Percentiles rank a stretch among this genome's conserved stretches.
These are phyloP conservation scores for Magnusiomyces paraingens DNA, from an alignment of 1,139 yeast genomes.

Conservation along the genomic window DNA sequence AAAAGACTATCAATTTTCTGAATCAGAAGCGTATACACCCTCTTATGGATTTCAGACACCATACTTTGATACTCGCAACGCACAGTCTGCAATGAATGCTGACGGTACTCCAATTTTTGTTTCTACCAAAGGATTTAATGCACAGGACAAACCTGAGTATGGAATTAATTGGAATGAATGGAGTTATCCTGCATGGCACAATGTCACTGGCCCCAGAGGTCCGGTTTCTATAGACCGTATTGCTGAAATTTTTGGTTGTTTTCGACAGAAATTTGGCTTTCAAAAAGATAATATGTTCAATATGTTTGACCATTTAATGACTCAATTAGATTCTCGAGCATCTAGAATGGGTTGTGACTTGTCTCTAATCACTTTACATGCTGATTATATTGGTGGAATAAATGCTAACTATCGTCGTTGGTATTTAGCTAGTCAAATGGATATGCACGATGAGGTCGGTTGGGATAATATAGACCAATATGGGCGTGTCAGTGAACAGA, in stretches of 20 bases:
- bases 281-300: constrained; percentile 71
- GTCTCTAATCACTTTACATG: constrained; percentile 63
- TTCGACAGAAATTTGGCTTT: constrained; percentile 62
- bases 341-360: constrained; percentile 67
- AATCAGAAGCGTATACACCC: neutral
- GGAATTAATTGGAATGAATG: constrained; percentile 37
- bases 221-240: constrained; percentile 47
- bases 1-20: neutral
- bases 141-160: constrained; percentile 19
- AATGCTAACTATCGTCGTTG: constrained; percentile 61
- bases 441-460: constrained; percentile 46
- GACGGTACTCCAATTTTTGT: constrained; percentile 6
- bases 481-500: constrained; percentile 5
- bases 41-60: constrained; percentile 15
- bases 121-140: constrained; percentile 6
- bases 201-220: constrained; percentile 28
- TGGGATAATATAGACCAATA: constrained; percentile 33
- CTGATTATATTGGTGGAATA: constrained; percentile 70
- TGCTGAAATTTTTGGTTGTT: constrained; percentile 55
- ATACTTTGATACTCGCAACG: constrained; percentile 7
- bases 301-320: constrained; percentile 71
- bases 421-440: constrained; percentile 65
- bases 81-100: constrained; percentile 13
- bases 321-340: constrained; percentile 66
- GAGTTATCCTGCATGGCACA: constrained; percentile 57